Evolutionary conservation across 2,329 filamentous ascomycete genomes (phyloP).

Genomic region (Sarocladium oryzae): DNA sequence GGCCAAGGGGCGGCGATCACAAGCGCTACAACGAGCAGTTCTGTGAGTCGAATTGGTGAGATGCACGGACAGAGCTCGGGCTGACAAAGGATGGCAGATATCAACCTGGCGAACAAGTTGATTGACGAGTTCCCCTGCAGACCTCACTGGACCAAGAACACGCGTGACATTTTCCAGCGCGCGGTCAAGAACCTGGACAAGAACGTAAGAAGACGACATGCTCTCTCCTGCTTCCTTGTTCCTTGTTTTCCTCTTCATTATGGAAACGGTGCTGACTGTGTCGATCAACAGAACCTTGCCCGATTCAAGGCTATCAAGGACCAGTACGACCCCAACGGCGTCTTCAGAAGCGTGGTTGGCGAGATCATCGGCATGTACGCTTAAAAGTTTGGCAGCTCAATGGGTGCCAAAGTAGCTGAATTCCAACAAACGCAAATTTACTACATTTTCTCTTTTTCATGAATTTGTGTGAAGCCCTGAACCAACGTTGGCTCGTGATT

Average conservation of each 20-base stretch:
- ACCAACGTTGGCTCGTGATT: too few species aligned
- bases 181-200: conserved; percentile 41
- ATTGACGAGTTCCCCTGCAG: conserved; percentile 44
- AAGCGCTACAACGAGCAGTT: conserved; percentile 44
- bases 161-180: conserved; percentile 37
- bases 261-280: too few species aligned
- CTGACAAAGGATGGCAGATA: conserved; percentile 23
- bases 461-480: too few species aligned
- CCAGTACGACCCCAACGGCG: conserved; percentile 40
- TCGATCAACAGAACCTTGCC: conserved; percentile 32
- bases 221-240: too few species aligned
- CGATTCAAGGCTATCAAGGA: conserved; percentile 42
- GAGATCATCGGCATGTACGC: conserved; percentile 41
- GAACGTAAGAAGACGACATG: conserved; percentile 26
- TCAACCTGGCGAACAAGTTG: conserved; percentile 37
- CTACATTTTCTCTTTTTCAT: too few species aligned
- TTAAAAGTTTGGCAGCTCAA: too few species aligned
- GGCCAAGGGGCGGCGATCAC: conserved; percentile 37
- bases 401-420: too few species aligned
- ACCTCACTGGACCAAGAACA: conserved; percentile 50
- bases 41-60: conserved; percentile 29
- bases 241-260: too few species aligned
- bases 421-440: too few species aligned
- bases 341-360: conserved; percentile 40
- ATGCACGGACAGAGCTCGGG: background rate